Evolutionary conservation across 1,284 basidiomycete genomes (phyloP), one percentile per base, ranked within the genome.

Genomic region (Thecaphora frezii): DNA sequence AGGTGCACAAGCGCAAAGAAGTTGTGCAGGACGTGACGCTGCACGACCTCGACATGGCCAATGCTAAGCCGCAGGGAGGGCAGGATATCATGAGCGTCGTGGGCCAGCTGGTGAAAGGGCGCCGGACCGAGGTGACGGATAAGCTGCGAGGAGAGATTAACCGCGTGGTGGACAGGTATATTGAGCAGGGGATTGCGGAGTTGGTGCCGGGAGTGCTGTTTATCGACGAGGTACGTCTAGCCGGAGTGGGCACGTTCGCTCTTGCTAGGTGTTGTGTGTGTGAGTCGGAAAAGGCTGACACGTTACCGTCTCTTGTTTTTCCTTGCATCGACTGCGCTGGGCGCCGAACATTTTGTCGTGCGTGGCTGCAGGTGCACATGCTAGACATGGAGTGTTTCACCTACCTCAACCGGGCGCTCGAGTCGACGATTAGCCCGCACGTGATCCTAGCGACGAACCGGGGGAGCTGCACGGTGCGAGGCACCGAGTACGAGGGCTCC

Each of bases 51-150:
- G 94, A 98, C 79, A 91, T 93, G 63, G 94, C 93, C 5, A 98
- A 98, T 79, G 93, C 93, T 14, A 87, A 92, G 43, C 94, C 94
- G 8, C 90, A 91, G 71, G 85, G 85, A 16, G 93, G 96, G 1
- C 94, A 97, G 80, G 94, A 97, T 76, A 97, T 98, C 78, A 97
- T 97, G 93, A 91, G 89, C 76, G 93, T 98, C 26, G 97, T 98
- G 88, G 93, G 94, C 5, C 94, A 93, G 77, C 84, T 98, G 10
- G 91, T 97, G 68, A 96, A 93, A 81, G 92, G 88, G 39, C 89
- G 91, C 26, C 83, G 93, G 66, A 98, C 94, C 9, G 94, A 98
- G 79, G 88, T 98, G 9, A 98, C 94, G 21, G 94, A 98, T 77
- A 98, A 98, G 81, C 84, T 98, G 46, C 84, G 94, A 52, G 84